Conservation (phyloP, 208 protist genomes). For the Kentomonas sorsogonicus region DNA sequence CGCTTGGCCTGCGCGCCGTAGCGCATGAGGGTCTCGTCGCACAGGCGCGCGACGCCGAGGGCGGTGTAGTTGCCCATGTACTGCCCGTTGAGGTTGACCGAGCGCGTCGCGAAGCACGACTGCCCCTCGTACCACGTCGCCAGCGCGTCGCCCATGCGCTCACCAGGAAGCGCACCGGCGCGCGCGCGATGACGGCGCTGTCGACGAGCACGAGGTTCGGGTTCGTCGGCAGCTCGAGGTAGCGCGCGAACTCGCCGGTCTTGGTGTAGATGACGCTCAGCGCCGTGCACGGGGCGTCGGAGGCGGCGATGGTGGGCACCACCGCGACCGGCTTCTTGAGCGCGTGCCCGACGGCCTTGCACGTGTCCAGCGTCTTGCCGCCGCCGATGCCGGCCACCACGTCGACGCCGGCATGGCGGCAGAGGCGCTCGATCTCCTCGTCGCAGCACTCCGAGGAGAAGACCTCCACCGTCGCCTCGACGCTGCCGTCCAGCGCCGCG, state of each 20-base stretch:
- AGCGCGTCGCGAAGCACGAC: slow-evolving; percentile 17
- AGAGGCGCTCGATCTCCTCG: slow-evolving; percentile 17
- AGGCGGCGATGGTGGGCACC: slow-evolving; percentile 22
- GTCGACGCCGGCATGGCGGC: not conserved
- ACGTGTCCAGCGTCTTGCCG: slow-evolving; percentile 28
- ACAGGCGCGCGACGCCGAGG: slow-evolving; percentile 24
- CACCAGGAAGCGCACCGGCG: slow-evolving; percentile 27
- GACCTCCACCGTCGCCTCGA: slow-evolving; percentile 8
- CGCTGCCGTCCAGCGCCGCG: not conserved
- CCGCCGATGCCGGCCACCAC: slow-evolving; percentile 23
- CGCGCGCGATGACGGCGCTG: slow-evolving; percentile 20
- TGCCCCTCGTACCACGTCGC: slow-evolving; percentile 26
- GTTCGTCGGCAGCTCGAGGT: slow-evolving; percentile 22
- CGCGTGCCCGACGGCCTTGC: slow-evolving; percentile 23
- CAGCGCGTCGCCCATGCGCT: slow-evolving; percentile 21
- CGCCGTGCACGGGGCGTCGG: slow-evolving; percentile 26
- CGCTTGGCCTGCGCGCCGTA: slow-evolving; percentile 23
- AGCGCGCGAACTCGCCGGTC: slow-evolving; percentile 20
- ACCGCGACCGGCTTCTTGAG: slow-evolving; percentile 18
- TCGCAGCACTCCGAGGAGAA: slow-evolving; percentile 24
- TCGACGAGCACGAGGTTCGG: slow-evolving; percentile 28
- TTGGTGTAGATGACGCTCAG: slow-evolving; percentile 22
- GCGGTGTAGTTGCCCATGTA: slow-evolving; percentile 26
- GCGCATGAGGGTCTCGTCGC: slow-evolving; percentile 20
- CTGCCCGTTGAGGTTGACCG: slow-evolving; percentile 17